Percentiles rank a stretch among this genome's conserved stretches.
phyloP scores from a whole-genome alignment of 2,329 filamentous ascomycete genomes.

The Amesomyces nigricolor region DNA sequence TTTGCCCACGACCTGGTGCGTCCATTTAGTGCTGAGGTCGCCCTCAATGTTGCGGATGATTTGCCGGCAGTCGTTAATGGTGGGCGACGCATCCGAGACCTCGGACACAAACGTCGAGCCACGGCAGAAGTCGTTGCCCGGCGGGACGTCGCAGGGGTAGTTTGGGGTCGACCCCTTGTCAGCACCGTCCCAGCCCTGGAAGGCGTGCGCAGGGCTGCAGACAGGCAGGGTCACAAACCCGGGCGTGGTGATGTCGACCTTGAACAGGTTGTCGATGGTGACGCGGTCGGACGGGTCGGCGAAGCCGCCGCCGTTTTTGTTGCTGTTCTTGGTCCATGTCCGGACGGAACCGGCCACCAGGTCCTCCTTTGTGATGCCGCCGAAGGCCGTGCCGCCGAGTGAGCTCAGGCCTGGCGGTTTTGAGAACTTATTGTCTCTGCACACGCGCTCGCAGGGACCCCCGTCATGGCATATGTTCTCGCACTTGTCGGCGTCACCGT shows the following conservation, averaged over 20 bases:
- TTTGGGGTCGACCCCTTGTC: too few species aligned
- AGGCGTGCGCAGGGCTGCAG: too few species aligned
- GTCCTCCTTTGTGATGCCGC: conserved; percentile 26
- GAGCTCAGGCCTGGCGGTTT: conserved; percentile 26
- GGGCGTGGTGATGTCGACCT: too few species aligned
- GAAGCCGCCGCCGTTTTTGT: conserved; percentile 30
- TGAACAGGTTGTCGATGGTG: too few species aligned
- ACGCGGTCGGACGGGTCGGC: too few species aligned
- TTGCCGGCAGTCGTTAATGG: conserved; percentile 31
- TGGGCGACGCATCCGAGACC: conserved; percentile 32
- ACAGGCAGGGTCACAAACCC: too few species aligned
- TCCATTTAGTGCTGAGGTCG: conserved; percentile 19
- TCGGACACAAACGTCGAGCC: conserved; percentile 32
- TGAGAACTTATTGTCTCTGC: conserved; percentile 22
- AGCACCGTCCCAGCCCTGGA: too few species aligned
- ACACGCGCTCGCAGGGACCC: conserved; percentile 18
- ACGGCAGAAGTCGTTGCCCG: conserved; percentile 27
- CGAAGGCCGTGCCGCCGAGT: conserved; percentile 26
- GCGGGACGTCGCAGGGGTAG: conserved; percentile 33
- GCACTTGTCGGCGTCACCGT: conserved; percentile 23
- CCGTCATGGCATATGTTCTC: not conserved
- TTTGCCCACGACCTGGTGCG: conserved; percentile 13
- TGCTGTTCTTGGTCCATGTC: conserved; percentile 29
- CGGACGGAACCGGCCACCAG: conserved; percentile 28
- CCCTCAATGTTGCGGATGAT: conserved; percentile 33